Base-by-base conservation (phyloP, 1,284 basidiomycete species). In the Ustilago crameri region DNA sequence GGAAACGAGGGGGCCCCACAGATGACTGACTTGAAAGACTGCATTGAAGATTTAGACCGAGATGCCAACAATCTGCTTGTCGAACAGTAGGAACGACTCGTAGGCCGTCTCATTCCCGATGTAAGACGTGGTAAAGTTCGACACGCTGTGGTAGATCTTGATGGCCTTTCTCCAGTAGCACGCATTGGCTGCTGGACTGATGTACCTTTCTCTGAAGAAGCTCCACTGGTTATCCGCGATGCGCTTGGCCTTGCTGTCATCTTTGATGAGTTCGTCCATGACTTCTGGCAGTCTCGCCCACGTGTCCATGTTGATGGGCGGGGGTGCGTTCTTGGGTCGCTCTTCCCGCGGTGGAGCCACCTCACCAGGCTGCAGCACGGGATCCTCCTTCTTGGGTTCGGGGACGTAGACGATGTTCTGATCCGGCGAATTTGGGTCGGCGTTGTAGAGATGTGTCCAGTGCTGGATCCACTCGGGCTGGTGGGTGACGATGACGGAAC, bases 371-470 rank as follows among this genome's bases (percentile, higher is more conserved):
- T 69, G 58, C 5, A 60, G 43, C 7, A 71, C 75, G 1, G 42
- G 51, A 4, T 64, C 18, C 1, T 50, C 60, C 27, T 53, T 61
- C 12, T 60, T 45, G 42, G 60, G 69, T 23, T 64, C 57, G 48
- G 78, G 78, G 20, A 81, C 71, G 23, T 71, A 78, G 40, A 81
- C 79, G 41, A 81, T 81, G 74, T 81, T 81, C 40, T 81, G 79
- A 47, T 81, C 79, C n/a, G 74, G 72, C 41, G 70, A 74, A 9
- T 30, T 24, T 15, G 67, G 63, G 41, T 81, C 72, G 9, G 75
- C 48, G 41, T 81, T 81, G 52, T 76, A 79, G 3, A 81, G 71
- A 45, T 81, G 79, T 4, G 79, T 80, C 70, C 73, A 79, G 50
- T 81, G 79, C 40, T 81, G 77, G 20, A 81, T 65, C 78, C 78